Evolutionary conservation across 768 basidiomycete species (phyloP), one percentile per base, ranked within the genome.

Genomic region (Leccinum boreale): DNA sequence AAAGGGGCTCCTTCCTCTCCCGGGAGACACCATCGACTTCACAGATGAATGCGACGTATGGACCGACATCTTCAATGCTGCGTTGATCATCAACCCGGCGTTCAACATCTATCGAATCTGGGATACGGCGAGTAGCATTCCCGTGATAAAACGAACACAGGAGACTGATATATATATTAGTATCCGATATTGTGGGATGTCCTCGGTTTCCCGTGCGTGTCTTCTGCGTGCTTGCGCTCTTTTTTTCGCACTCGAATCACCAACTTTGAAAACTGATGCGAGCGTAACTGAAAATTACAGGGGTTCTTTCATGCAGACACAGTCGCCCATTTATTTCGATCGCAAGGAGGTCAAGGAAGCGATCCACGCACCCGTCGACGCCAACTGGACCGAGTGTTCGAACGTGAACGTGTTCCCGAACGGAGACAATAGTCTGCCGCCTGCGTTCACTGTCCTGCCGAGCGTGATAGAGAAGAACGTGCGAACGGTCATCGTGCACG

Each of bases 51-150:
- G 89, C 61, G 84, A 89, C 63, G 68, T 89, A 0, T 90, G 86
- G 87, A 77, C 81, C 23, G 71, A 75, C 42, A 85, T 91, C 55
- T 84, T 87, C 63, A 70, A 84, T 19, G 84, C 81, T 0, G 83
- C 89, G 0, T 61, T 89, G 19, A 53, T 71, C 4, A 72, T 87
- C 61, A 90, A 91, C 64, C 90, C 89, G 0, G 88, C 85, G 0
- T 92, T 91, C 74, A 79, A 91, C 62, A 78, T 89, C 7, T 92
- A 91, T 67, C 81, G 86, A 23, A 87, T 91, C 55, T 87, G 89
- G 70, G 88, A 90, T 64, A 87, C 83, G 19, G 79, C 73, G 52
- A 58, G 79, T 65, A 12, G 9, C 5, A 5, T 36, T 1, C 19
- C 4, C 9, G 0, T 23, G 5, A 15, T 21, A 8, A 3, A 36